These are phyloP conservation scores for Rhizopus delemar DNA, from an alignment of 371 early-diverging fungal species.

Conservation along the genomic window DNA sequence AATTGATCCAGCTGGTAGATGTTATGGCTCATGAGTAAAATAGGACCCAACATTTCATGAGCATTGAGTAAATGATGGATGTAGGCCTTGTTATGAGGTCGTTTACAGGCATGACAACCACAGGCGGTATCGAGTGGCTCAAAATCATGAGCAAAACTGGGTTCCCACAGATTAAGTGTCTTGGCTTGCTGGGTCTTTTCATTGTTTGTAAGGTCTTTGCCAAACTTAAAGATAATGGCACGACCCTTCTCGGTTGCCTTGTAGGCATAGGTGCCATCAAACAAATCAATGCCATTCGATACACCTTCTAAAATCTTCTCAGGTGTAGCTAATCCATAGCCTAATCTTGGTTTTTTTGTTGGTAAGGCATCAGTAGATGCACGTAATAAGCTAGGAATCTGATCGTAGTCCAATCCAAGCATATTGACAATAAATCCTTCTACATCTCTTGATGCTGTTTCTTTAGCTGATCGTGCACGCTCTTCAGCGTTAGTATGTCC, in stretches of 20 bases:
- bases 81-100: constrained; percentile 72
- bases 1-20: constrained; percentile 64
- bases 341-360: constrained; percentile 46
- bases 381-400: constrained; percentile 20
- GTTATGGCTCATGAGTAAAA: constrained; percentile 79
- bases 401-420: constrained; percentile 27
- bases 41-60: constrained; percentile 80
- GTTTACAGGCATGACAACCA: constrained; percentile 66
- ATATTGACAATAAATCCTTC: constrained; percentile 51
- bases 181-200: constrained; percentile 23
- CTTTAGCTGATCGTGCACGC: constrained; percentile 58
- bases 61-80: constrained; percentile 75
- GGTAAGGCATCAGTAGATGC: constrained; percentile 45
- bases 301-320: constrained; percentile 68
- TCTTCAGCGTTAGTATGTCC: constrained; percentile 57
- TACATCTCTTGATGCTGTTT: constrained; percentile 57
- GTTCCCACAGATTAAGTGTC: constrained; percentile 59
- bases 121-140: constrained; percentile 63
- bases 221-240: constrained; percentile 47
- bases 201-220: constrained; percentile 10
- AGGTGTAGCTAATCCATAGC: constrained; percentile 48
- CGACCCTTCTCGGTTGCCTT: constrained; percentile 48
- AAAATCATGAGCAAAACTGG: constrained; percentile 53
- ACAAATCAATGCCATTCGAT: constrained; percentile 68
- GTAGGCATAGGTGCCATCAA: constrained; percentile 64